phyloP scores from a whole-genome alignment of 192 early-diverging fungal species.

The Obelidium mucronatum region DNA sequence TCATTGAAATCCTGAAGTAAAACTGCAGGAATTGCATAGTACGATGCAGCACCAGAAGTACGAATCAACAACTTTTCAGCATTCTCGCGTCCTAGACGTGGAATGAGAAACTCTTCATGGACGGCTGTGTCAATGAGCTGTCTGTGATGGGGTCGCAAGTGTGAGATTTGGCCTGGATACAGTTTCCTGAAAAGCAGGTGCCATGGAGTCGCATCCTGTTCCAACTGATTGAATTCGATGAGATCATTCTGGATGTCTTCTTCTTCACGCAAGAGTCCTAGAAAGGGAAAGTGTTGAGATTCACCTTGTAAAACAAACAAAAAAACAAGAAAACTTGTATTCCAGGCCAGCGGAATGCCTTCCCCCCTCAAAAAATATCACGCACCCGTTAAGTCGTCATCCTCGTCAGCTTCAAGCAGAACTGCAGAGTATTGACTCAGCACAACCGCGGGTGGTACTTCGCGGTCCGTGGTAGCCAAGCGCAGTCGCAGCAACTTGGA shows the following conservation, averaged over 20 bases:
- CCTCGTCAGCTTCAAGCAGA: no score
- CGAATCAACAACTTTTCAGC: background rate
- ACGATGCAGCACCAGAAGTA: background rate
- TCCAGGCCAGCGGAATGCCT: no score
- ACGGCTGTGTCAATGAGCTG: conserved; percentile 16
- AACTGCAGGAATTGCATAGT: conserved; percentile 15
- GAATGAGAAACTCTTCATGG: conserved; percentile 16
- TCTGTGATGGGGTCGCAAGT: conserved; percentile 19
- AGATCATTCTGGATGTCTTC: no score
- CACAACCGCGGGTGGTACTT: background rate
- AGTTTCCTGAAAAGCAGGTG: conserved; percentile 11
- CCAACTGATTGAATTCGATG: no score
- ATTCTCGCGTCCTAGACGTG: conserved; percentile 8
- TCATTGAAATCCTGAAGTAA: conserved; percentile 2
- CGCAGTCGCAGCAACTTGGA: no score
- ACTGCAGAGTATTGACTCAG: no score
- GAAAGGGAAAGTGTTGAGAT: no score
- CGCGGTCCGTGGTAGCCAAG: background rate
- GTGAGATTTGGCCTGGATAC: conserved; percentile 28
- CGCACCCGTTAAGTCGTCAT: no score
- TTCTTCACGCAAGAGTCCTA: no score
- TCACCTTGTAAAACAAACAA: no score
- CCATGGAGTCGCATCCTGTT: conserved; percentile 16
- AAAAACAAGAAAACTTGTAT: no score
- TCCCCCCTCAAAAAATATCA: no score